Evolutionary conservation across 2,329 filamentous ascomycete species (phyloP).

Genomic region (Paecilomyces formosus): DNA sequence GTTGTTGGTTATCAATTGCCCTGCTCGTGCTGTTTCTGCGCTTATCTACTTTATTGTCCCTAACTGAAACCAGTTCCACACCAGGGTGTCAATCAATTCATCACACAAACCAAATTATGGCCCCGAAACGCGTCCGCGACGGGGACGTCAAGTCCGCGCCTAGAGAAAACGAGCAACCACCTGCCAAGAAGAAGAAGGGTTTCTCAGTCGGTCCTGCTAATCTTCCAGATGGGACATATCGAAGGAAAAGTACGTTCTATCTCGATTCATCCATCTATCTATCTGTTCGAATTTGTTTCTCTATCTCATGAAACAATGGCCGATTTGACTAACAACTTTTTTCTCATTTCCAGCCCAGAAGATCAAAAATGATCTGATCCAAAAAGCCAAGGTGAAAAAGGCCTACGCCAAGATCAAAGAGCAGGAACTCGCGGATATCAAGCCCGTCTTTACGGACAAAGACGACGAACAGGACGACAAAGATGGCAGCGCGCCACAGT

Average conservation of each 20-base stretch:
- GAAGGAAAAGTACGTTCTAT: slow-evolving; percentile 58
- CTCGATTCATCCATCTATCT: not conserved
- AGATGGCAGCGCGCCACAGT: slow-evolving; percentile 14
- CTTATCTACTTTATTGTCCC: no score
- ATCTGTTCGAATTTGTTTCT: no score
- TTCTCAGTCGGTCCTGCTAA: slow-evolving; percentile 86
- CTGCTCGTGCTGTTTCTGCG: no score
- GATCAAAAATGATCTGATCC: slow-evolving; percentile 81
- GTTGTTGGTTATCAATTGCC: no score
- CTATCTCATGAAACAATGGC: no score
- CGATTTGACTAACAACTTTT: not conserved
- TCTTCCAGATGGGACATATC: slow-evolving; percentile 81
- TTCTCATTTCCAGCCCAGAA: slow-evolving; percentile 57
- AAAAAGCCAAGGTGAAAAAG: slow-evolving; percentile 90
- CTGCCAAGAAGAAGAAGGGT: slow-evolving; percentile 55
- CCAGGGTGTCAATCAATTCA: no score
- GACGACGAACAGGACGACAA: slow-evolving; percentile 12
- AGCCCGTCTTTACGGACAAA: slow-evolving; percentile 26
- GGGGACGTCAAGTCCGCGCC: slow-evolving; percentile 31
- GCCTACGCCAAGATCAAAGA: slow-evolving; percentile 82
- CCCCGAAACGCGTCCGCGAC: slow-evolving; percentile 51
- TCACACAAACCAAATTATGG: slow-evolving; percentile 38
- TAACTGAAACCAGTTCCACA: no score
- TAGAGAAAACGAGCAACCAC: slow-evolving; percentile 38
- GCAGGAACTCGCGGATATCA: slow-evolving; percentile 37